Base-by-base conservation (phyloP, 1,284 basidiomycete genomes). In the Cyathus pygmaeus region DNA sequence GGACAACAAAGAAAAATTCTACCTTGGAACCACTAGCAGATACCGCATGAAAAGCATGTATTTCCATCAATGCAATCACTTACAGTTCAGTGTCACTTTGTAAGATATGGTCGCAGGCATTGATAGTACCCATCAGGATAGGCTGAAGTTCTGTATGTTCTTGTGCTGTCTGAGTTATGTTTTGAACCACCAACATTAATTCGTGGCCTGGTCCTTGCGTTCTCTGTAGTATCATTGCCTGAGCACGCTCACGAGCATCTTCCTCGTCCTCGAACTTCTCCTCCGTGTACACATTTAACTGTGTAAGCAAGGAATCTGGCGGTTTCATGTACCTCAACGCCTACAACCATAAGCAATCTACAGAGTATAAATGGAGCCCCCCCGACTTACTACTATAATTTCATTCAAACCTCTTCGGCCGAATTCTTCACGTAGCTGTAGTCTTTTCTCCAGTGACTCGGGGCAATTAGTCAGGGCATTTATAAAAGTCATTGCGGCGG, bases 231-330 rank as follows among this genome's bases (percentile, higher is more conserved):
- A 89, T 77, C n/a, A 86, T 69, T 63, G 73, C 78, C 15, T 81
- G 80, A 19, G 86, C 81, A 33, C 86, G 85, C 59, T 94, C 89
- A 21, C 89, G 87, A 75, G 94, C 83, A 57, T 95, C 93, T 71
- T 93, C 90, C 73, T 94, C 91, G 74, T 97, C 95, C 65, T 95
- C 94, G 54, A 92, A 92, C 68, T 94, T 93, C 74, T 96, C 94
- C 65, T 97, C 94, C 0, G 87, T 85, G 68, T 95, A 96, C 19
- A 94, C 85, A 64, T 92, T 87, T 6, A 96, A 80, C 69, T 96
- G 94, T 0, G 85, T 91, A 19, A 90, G 71, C 30, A 96, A 79
- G 1, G 77, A 76, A 49, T 95, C 93, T 13, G 94, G 92, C 1
- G 94, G 92, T 66, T 88, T 86, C 47, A 90, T 81, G 68, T 94